Base-by-base conservation (phyloP, 2,329 filamentous ascomycete species). In the Penicillium sp. region DNA sequence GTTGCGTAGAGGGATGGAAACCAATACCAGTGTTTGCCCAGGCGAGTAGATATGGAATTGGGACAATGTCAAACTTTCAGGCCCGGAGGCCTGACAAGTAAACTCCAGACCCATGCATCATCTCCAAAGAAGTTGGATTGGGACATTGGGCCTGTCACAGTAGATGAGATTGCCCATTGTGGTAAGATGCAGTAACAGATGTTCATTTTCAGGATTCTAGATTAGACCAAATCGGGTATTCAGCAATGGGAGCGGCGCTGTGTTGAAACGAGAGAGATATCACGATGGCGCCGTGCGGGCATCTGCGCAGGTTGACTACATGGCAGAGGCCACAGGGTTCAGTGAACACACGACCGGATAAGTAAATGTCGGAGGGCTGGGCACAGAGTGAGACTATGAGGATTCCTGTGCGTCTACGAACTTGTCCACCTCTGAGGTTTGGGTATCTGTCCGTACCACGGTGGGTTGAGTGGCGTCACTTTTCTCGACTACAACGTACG, bases 371-470 rank as follows among this genome's bases (percentile, higher is more conserved):
- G 13, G 13, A n/a, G 31, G 34, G 14, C 1, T n/a, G 34, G 14
- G n/a, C 34, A n/a, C 34, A n/a, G 34, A n/a, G 11, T 42, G 45
- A 21, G 42, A 21, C 29, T 53, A 58, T 62, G 62, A 53, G 31
- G 55, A 57, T 50, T 71, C 67, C 56, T 68, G 55, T 38, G 76
- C 76, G 64, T 78, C 76, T 41, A 79, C 74, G 58, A 78, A 78
- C 39, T 72, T 63, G 46, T 78, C 74, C 39, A 72, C 61, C 32
- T 73, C 70, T 16, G 68, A 68, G 11, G 74, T 75, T 48, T 66
- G 60, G 1, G 75, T 75, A 54, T 76, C 73, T 42, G 67, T 67
- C 27, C 74, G 69, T 53, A 71, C 67, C 43, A 76, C 57, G 8
- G 45, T 38, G 16, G 32, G 48, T 14, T 47, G 46, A 29, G 55